Base-by-base conservation (phyloP, 495 filamentous ascomycete genomes). In the Penicillium cinerascens region DNA sequence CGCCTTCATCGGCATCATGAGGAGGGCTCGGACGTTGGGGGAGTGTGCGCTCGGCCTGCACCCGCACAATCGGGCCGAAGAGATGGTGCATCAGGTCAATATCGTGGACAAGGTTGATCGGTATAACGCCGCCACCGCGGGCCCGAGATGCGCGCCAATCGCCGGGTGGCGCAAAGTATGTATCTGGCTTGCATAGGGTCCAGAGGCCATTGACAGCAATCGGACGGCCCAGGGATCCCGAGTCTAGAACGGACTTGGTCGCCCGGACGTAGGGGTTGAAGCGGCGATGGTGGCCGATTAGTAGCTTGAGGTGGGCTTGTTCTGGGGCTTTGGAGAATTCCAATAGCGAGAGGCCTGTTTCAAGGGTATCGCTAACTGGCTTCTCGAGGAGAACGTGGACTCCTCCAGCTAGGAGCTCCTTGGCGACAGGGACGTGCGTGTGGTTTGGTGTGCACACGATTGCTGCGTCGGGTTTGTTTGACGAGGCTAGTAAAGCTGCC, bases 371-470 rank as follows among this genome's bases (percentile, higher is more conserved):
- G 37, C 74, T 74, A 23, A 84, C 64, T 4, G 82, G 82, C 48
- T 84, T 84, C 59, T 84, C 82, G 33, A 84, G 70, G 18, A 86
- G 70, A 16, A 83, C 67, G 55, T 82, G 76, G 36, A 84, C 66
- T 1, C 74, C 77, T 10, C 60, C 70, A 0, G 68, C 54, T 13
- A 82, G 69, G 10, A 83, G 72, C 37, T 78, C 69, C 18, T 75
- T 73, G 5, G 78, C 63, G 13, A 83, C 51, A 10, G 73, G 50
- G 18, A 82, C 79, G 55, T 84, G 82, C 1, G 76, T 79, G 59
- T 76, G 66, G 52, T 84, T 86, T 5, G 82, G 82, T 1, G 81
- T 84, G 66, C 78, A 82, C 47, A 84, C 72, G 22, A 84, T 79
- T 15, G 81, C 81, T 27, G 78, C 81, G 36, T 83, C 71, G 11